Base-by-base conservation (phyloP, 306 rosid genomes). In the Phaseolus lunatus region DNA sequence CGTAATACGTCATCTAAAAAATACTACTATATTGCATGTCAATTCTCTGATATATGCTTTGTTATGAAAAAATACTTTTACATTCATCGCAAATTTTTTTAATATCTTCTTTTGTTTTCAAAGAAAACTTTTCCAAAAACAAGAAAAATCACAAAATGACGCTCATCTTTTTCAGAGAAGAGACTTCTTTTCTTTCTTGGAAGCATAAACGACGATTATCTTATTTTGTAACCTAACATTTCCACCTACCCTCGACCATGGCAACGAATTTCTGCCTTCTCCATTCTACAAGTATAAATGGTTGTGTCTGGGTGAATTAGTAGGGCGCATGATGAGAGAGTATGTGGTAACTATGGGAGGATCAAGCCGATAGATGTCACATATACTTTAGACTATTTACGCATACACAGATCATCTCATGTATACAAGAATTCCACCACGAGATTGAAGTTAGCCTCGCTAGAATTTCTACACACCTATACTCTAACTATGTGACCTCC, bases 221-320 rank as follows among this genome's bases (percentile, higher is more conserved):
- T 66, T 15, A 63, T 63, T 63, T 45, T 18, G 33, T 11, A 66
- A 39, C 49, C 49, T 44, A 35, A 64, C 29, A n/a, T 29, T 65
- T 65, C 70, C 31, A 19, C 49, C 39, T 37, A 19, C 27, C 10
- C 39, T 19, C 29, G 11, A 19, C 72, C 52, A 43, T 41, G 53
- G 12, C 33, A 66, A 35, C 9, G 14, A 62, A 3, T 35, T 63
- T n/a, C 4, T 37, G 9, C 33, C 24, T 35, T 35, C 9, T 18
- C 3, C 48, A 18, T 64, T 3, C 27, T 37, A 64, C 16, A 12
- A 12, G 48, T 56, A 37, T 37, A 9, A 2, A 37, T 37, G 41
- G 9, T 13, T 37, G 22, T 35, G 29, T 64, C 29, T 7, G 15
- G 18, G 47, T 37, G 1, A 35, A 35, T 35, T 35, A 62, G 67